phyloP scores from a whole-genome alignment of 139 green algal species.

The Tetraselmis chui region DNA sequence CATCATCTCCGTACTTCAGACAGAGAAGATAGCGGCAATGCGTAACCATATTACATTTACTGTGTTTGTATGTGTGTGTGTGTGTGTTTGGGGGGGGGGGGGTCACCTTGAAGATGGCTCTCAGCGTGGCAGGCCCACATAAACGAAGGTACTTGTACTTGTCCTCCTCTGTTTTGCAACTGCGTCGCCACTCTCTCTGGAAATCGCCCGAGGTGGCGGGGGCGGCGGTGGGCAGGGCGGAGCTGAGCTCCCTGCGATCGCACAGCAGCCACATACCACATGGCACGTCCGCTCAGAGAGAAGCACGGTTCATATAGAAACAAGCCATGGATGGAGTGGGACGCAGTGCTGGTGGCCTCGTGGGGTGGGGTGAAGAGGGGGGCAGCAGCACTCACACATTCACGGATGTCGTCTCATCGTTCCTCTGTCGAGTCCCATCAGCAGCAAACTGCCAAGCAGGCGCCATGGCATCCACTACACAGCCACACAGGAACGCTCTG shows the following conservation, averaged over 20 bases:
- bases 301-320: not conserved
- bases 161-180: conserved; percentile 12
- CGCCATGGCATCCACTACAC: not conserved
- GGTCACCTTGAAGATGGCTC: conserved; percentile 31
- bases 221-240: not conserved
- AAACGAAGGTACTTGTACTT: conserved; percentile 31
- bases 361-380: not conserved
- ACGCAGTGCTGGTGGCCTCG: not conserved
- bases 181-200: conserved; percentile 7
- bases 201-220: conserved; percentile 7
- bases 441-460: not conserved
- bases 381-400: not conserved
- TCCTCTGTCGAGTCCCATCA: not conserved
- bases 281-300: not conserved
- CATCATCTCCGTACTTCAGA: no score
- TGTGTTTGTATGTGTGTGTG: not conserved
- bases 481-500: no score
- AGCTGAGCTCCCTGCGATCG: not conserved
- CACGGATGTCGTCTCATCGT: not conserved
- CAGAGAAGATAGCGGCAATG: no score
- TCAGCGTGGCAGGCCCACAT: conserved; percentile 16
- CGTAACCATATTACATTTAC: no score
- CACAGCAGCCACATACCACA: no score
- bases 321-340: not conserved
- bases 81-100: no score